Percentiles rank a stretch among this genome's conserved stretches.
These are phyloP conservation scores for Aspergillus felis DNA, from an alignment of 2,329 filamentous ascomycete species.

Conservation along the genomic window DNA sequence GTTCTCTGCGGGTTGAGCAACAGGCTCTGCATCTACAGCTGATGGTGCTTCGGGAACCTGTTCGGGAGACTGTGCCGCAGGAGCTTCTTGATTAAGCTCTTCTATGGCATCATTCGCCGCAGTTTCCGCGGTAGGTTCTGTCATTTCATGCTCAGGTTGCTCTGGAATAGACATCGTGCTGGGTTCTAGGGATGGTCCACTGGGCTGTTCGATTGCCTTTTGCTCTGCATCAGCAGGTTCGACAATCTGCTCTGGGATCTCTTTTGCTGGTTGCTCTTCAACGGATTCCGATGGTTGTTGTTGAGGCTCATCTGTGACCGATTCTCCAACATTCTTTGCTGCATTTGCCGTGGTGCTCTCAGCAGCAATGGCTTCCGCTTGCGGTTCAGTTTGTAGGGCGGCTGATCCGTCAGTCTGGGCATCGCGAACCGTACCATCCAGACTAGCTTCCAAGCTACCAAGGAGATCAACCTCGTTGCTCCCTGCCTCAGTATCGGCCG, in stretches of 20 bases:
- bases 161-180: background rate
- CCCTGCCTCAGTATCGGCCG: conserved; percentile 2
- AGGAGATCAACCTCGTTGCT: conserved; percentile 43
- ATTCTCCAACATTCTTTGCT: background rate
- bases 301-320: background rate
- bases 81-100: background rate
- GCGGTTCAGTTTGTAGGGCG: conserved; percentile 1
- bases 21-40: background rate
- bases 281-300: background rate
- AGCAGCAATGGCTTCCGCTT: background rate
- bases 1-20: background rate
- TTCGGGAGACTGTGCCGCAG: background rate
- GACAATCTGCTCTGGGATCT: conserved; percentile 2
- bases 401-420: conserved; percentile 6
- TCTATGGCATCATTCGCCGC: background rate
- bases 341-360: background rate
- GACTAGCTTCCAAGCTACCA: conserved; percentile 46
- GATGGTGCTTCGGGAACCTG: background rate
- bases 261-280: background rate
- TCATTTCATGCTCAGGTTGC: background rate
- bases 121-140: background rate
- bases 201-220: background rate
- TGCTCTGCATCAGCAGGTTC: background rate
- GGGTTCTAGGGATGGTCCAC: background rate
- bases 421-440: conserved; percentile 16